A percentile compares a stretch with the other conserved stretches of the same genome.
Evolutionary conservation across 495 filamentous ascomycete species (phyloP).

Genomic region (Aspergillus baeticus): DNA sequence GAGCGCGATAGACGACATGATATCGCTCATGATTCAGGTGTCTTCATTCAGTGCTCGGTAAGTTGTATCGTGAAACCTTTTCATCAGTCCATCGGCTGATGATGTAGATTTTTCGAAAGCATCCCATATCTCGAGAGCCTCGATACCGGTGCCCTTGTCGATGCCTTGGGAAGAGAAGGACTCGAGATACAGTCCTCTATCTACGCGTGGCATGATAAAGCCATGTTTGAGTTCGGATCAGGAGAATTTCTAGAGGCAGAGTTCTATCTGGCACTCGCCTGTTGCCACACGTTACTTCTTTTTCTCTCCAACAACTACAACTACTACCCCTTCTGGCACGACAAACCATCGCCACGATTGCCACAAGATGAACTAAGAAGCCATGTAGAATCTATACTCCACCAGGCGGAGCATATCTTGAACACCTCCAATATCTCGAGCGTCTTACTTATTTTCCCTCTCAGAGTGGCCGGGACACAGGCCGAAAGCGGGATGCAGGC

Average conservation of each 20-base stretch:
- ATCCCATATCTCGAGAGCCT: no score
- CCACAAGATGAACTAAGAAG: background rate
- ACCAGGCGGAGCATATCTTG: background rate
- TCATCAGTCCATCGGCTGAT: background rate
- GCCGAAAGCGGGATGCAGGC: background rate
- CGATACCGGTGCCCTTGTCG: background rate
- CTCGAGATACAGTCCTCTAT: background rate
- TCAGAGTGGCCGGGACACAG: background rate
- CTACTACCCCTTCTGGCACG: background rate
- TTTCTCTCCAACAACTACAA: constrained; percentile 2
- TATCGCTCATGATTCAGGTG: background rate
- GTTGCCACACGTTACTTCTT: background rate
- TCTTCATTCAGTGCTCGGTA: background rate
- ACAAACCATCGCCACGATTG: background rate
- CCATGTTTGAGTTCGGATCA: background rate
- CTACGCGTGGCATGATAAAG: background rate
- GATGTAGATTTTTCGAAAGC: no score
- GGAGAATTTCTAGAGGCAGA: background rate
- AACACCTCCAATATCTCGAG: background rate
- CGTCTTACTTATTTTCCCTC: constrained; percentile 1
- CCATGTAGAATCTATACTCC: background rate
- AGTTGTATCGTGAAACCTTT: background rate
- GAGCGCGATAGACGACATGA: background rate
- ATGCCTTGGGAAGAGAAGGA: background rate
- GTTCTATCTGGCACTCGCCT: background rate